Evolutionary conservation across 345 rosid species (phyloP), one percentile per base, ranked within the genome.

Genomic region (Eucalyptus guilfoylei): DNA sequence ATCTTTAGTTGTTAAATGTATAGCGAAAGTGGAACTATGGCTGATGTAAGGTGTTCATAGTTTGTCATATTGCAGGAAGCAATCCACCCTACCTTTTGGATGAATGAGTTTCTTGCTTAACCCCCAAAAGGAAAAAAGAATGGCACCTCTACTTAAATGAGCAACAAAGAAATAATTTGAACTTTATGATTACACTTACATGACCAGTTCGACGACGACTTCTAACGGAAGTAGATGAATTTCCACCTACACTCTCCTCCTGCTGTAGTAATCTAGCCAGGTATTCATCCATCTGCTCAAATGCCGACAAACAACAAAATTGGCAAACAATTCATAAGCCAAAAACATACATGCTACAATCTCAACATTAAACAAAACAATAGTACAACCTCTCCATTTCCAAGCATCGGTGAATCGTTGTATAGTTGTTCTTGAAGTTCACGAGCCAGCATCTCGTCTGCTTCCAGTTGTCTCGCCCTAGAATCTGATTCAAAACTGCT

Each of bases 391-490:
- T 93, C 95, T 34, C 87, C 93, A 80, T 86, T 87, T 45, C 91
- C 93, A 88, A 88, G 72, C 89, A 90, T 24, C 14, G 93, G 91
- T 2, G 89, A 72, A 91, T 97, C 99, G 83, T 93, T 93, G 91
- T 97, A 97, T 60, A 98, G 87, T 91, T 96, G 96, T 91, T 97
- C 98, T 94, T 98, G 99, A 90, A 98, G 95, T 91, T 94, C 98
- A 91, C 94, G 96, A 85, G 99, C 99, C 91, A 98, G 86, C 55
- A 89, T 92, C 93, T 96, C 99, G 94, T 98, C 99, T 30, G 96
- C 99, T 93, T 97, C 98, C 42, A 98, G 87, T 91, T 98, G 99
- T 92, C 96, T 95, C 86, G 93, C 94, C 91, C 93, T 94, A 87
- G 92, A 92, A 91, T 94, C 94, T 54, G 92, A 92, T 62, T 92